Evolutionary conservation across 1,139 yeast species (phyloP), one percentile per base, ranked within the genome.

Genomic region (Suhomyces choctaworum): DNA sequence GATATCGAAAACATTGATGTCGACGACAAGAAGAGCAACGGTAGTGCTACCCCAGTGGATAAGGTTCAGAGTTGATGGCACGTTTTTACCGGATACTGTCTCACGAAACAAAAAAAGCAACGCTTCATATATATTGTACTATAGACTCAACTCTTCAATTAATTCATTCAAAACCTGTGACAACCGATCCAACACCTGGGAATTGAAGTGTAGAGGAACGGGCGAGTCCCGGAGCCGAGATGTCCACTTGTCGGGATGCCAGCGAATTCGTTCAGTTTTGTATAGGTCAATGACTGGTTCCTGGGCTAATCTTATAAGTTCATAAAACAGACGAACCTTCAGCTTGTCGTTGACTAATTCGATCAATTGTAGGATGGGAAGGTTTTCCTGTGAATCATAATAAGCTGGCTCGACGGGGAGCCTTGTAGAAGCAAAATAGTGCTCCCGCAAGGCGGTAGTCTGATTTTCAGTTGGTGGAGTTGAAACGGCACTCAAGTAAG

Each of bases 221-320:
- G 22, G 25, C 7, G 33, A 29, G 16, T 32, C 30, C 11, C 40
- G 33, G 25, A 54, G 39, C 32, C 47, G 45, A 4, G 53, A 52
- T 7, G 56, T 48, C 76, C 76, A 69, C 47, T 70, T 73, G 51
- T 82, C 89, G 2, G 89, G 89, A 51, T 82, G 89, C 88, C 88
- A 82, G 41, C 75, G 59, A 4, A 80, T 54, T 40, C 88, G 50
- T 48, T 81, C 88, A 21, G 45, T 49, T 39, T 70, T 75, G 6
- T 79, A 40, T 4, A 73, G 47, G 2, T 56, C 63, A 9, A 42
- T 16, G 13, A 54, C 36, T 5, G 42, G 36, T 16, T 47, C 54
- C 7, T 39, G 29, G 5, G 40, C 43, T 4, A 36, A 27, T 5
- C 39, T 29, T 9, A 66, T 53, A 15, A 39, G 39, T 7, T 48